Percentiles rank a stretch among this genome's conserved stretches.
Conservation (phyloP, 2,329 filamentous ascomycete species). For the Aspergillus vadensis region DNA sequence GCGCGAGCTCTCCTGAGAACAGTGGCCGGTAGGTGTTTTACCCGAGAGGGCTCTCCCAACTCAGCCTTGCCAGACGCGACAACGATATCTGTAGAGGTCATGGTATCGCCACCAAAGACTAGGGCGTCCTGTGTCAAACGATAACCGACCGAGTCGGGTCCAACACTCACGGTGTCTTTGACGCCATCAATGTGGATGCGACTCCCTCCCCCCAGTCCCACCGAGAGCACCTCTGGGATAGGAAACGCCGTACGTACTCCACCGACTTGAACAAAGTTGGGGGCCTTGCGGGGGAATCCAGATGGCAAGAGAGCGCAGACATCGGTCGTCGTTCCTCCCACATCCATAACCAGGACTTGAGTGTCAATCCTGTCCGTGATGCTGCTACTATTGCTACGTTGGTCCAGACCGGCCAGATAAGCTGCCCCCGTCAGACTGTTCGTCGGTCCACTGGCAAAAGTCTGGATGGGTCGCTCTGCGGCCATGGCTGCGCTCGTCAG, state of each 20-base stretch:
- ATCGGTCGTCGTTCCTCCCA: conserved; percentile 65
- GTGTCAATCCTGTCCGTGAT: not conserved
- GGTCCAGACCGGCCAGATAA: conserved; percentile 27
- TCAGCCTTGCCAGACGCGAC: conserved; percentile 21
- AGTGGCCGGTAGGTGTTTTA: not conserved
- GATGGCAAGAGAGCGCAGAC: conserved; percentile 60
- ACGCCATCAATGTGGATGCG: conserved; percentile 36
- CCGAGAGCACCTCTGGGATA: conserved; percentile 58
- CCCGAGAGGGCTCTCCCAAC: conserved; percentile 21
- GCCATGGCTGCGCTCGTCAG: conserved; percentile 51
- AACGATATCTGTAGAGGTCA: conserved; percentile 58
- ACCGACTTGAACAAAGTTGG: conserved; percentile 60
- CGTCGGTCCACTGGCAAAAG: conserved; percentile 55
- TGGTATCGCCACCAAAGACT: conserved; percentile 56
- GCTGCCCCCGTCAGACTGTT: conserved; percentile 57
- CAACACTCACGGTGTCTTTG: conserved; percentile 46
- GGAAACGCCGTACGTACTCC: conserved; percentile 63
- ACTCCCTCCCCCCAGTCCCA: conserved; percentile 60
- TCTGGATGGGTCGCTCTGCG: conserved; percentile 52
- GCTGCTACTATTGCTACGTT: not conserved
- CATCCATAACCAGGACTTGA: conserved; percentile 54
- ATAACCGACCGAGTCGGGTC: conserved; percentile 60
- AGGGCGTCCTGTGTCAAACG: conserved; percentile 51
- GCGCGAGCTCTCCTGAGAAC: conserved; percentile 24
- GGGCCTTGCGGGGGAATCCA: conserved; percentile 62